These are phyloP conservation scores for Flaveria robusta DNA, from an alignment of 129 eudicot genomes.

Conservation along the genomic window DNA sequence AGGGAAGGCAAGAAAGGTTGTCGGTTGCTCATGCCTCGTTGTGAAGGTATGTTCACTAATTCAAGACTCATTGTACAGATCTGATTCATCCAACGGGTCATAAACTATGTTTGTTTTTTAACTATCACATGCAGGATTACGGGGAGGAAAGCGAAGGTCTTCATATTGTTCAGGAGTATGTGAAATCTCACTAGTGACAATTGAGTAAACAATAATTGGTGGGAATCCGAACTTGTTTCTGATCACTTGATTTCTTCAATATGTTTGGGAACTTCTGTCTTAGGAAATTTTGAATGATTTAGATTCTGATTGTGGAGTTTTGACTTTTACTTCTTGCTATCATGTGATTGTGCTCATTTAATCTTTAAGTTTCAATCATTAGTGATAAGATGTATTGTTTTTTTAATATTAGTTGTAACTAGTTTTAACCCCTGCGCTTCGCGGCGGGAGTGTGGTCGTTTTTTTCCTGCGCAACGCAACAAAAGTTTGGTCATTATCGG, in stretches of 20 bases:
- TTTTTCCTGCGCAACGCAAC: too few relatives aligned
- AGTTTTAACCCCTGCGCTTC: too few relatives aligned
- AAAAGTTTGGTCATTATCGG: too few relatives aligned
- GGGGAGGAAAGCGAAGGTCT: constrained; percentile 58
- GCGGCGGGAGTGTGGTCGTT: too few relatives aligned
- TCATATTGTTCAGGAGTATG: constrained; percentile 49
- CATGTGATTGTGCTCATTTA: constrained; percentile 8
- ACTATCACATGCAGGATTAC: constrained; percentile 45
- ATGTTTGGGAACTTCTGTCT: constrained; percentile 27
- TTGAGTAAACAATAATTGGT: neutral
- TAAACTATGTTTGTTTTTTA: neutral
- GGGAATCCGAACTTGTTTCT: constrained; percentile 10
- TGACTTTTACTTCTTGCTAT: neutral
- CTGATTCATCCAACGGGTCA: neutral
- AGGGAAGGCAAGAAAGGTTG: constrained; percentile 87
- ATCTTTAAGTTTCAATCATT: neutral
- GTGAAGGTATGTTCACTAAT: constrained; percentile 56
- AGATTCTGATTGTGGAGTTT: constrained; percentile 10
- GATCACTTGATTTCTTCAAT: neutral
- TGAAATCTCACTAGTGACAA: constrained; percentile 47
- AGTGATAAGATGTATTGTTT: neutral
- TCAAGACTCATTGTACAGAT: neutral
- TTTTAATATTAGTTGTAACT: neutral
- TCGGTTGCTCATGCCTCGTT: constrained; percentile 78
- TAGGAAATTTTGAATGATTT: constrained; percentile 38